Base-by-base conservation (phyloP, 169 alveolate genomes). In the Plasmodium cynomolgi region DNA sequence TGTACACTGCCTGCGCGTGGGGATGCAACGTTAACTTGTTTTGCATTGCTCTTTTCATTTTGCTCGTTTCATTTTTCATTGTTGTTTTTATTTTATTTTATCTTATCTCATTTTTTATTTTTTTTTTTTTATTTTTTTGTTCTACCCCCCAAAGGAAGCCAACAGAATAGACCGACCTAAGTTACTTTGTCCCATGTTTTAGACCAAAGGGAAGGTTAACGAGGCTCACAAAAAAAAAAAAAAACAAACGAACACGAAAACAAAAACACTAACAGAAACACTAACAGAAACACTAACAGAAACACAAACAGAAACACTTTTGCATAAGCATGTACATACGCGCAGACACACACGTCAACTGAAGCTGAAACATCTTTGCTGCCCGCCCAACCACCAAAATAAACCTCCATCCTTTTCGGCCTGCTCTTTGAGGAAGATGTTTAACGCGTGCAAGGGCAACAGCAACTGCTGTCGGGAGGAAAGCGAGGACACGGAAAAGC, bases 391-490 rank as follows among this genome's bases (percentile, higher is more conserved):
- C 8, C 23, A 17, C 17, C 20, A 17, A 11, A 50, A 50, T 50
- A 50, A 17, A 50, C 0, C 23, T 7, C 77, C 77, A 20, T 33
- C n/a, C 1, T 4, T 68, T 68, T 29, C 37, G 2, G 31, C 11
- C 37, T 26, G 20, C 62, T 68, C 29, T 8, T 68, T 20, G 50
- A 26, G 31, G 50, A 91, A 91, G 83, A 91, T 91, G 92, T 75
- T 91, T 56, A 62, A 84, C 47, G 85, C 84, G 71, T 91, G 92
- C 56, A 80, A 84, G 62, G 47, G 73, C 15, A 83, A 83, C 17
- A 83, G 83, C 83, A 83, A 41, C 72, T 82, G 83, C 56, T 83
- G 92, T 9, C 74, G 29, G 47, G 95, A 84, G 29, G 92, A 83
- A 20, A 5, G 71, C 29, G 84, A 80, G 1, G 91, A 73, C 54